Conservation (phyloP, 768 basidiomycete genomes). For the Royoungia palumana region DNA sequence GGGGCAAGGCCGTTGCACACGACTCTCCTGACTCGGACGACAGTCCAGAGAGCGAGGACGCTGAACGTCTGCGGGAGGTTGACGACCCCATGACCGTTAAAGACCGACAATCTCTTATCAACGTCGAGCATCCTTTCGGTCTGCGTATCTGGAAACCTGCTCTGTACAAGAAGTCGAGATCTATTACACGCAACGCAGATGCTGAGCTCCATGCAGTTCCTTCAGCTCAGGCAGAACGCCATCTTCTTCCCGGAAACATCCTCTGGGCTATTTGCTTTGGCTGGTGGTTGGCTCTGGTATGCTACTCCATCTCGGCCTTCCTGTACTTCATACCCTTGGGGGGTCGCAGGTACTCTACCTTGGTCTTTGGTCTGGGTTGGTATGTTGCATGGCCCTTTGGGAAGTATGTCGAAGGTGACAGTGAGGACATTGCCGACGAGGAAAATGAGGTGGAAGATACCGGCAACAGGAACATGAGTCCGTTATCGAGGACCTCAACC, state of each 20-base stretch:
- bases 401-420: slow-evolving; percentile 91
- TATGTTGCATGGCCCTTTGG: slow-evolving; percentile 98
- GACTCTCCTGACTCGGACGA: slow-evolving; percentile 41
- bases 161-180: slow-evolving; percentile 94
- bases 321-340: slow-evolving; percentile 77
- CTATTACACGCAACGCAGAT: slow-evolving; percentile 95
- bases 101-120: slow-evolving; percentile 96
- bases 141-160: slow-evolving; percentile 99
- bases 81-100: slow-evolving; percentile 89
- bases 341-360: slow-evolving; percentile 76
- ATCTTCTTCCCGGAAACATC: slow-evolving; percentile 90
- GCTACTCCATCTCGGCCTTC: slow-evolving; percentile 61
- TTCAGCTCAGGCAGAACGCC: slow-evolving; percentile 89
- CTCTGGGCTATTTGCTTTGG: slow-evolving; percentile 90
- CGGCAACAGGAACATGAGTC: slow-evolving; percentile 17
- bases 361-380: slow-evolving; percentile 92
- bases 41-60: slow-evolving; percentile 34
- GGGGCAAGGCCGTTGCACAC: slow-evolving; percentile 45
- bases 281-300: slow-evolving; percentile 84
- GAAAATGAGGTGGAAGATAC: slow-evolving; percentile 31
- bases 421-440: slow-evolving; percentile 41
- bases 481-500: slow-evolving; percentile 44
- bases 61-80: slow-evolving; percentile 36
- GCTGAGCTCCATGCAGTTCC: slow-evolving; percentile 90
- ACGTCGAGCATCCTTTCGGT: slow-evolving; percentile 98